Percentiles rank a stretch among this genome's conserved stretches.
Conservation (phyloP, 768 basidiomycete species). For the Auriscalpium orientale region DNA sequence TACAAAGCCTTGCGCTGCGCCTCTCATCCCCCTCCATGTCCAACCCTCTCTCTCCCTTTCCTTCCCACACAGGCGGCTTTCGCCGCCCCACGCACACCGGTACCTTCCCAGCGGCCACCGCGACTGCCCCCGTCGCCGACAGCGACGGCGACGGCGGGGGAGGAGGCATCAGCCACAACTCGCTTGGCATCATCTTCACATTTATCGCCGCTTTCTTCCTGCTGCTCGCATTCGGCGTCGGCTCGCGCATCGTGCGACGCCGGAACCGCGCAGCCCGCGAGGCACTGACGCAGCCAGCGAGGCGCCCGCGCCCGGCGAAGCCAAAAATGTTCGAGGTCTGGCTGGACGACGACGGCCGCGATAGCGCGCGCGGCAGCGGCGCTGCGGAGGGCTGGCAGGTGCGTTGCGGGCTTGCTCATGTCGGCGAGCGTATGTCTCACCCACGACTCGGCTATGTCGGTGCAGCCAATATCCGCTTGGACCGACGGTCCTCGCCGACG, state of each 20-base stretch:
- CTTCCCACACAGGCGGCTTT: neutral
- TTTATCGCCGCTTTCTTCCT: neutral
- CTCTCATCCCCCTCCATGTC: neutral
- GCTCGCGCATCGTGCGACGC: neutral
- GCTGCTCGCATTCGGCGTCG: neutral
- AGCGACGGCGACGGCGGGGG: neutral
- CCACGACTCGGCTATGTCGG: neutral
- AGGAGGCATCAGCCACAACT: neutral
- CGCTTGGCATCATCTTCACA: neutral
- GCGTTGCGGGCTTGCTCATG: neutral
- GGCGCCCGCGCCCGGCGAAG: neutral
- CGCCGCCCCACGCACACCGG: neutral
- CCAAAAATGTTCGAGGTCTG: conserved; percentile 8
- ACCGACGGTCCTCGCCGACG: neutral
- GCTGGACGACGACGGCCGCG: neutral
- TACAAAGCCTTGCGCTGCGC: neutral
- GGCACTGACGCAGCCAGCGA: neutral
- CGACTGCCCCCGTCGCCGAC: neutral
- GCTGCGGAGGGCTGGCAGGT: conserved; percentile 2
- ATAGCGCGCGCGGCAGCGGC: neutral
- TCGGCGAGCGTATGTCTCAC: neutral
- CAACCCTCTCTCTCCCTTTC: neutral
- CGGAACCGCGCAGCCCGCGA: neutral
- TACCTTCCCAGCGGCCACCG: too few species aligned
- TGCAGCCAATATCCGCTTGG: conserved; percentile 12